Evolutionary conservation across 768 basidiomycete genomes (phyloP).

Genomic region (Tylopilus cervinicoccineus): DNA sequence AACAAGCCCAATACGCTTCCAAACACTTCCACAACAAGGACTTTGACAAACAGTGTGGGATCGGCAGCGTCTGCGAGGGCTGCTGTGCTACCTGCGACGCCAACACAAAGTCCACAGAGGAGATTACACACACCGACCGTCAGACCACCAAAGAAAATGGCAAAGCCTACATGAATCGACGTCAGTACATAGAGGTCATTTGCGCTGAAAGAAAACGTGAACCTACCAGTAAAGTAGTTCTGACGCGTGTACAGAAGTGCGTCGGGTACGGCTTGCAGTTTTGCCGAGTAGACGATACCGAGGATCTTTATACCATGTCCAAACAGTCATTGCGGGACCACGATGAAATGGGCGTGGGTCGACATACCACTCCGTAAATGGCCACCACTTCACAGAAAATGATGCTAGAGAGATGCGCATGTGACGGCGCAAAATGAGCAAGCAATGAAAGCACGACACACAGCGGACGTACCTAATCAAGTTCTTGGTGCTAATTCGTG

Average conservation of each 20-base stretch:
- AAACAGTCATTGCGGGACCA: background rate
- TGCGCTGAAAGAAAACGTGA: background rate
- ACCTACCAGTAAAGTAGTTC: slow-evolving; percentile 88
- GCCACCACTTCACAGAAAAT: slow-evolving; percentile 99
- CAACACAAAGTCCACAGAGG: slow-evolving; percentile 91
- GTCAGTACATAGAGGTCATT: background rate
- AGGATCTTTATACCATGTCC: slow-evolving; percentile 62
- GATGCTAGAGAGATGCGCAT: slow-evolving; percentile 50
- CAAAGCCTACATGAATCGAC: slow-evolving; percentile 53
- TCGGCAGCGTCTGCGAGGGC: slow-evolving; percentile 95
- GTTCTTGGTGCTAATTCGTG: slow-evolving; percentile 95
- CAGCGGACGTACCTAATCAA: slow-evolving; percentile 71
- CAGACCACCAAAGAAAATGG: slow-evolving; percentile 95
- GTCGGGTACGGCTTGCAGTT: slow-evolving; percentile 59
- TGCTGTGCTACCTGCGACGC: slow-evolving; percentile 92
- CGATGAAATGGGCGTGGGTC: background rate
- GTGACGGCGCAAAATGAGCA: background rate
- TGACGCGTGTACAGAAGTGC: slow-evolving; percentile 71
- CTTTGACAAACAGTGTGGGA: slow-evolving; percentile 92
- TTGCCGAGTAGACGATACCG: slow-evolving; percentile 93
- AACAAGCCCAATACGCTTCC: slow-evolving; percentile 89
- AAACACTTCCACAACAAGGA: slow-evolving; percentile 94
- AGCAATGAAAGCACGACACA: background rate
- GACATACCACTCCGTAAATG: slow-evolving; percentile 89
- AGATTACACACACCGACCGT: slow-evolving; percentile 94